These are phyloP conservation scores for Huiozyma sinensis DNA, from an alignment of 805 yeast species.

Conservation along the genomic window DNA sequence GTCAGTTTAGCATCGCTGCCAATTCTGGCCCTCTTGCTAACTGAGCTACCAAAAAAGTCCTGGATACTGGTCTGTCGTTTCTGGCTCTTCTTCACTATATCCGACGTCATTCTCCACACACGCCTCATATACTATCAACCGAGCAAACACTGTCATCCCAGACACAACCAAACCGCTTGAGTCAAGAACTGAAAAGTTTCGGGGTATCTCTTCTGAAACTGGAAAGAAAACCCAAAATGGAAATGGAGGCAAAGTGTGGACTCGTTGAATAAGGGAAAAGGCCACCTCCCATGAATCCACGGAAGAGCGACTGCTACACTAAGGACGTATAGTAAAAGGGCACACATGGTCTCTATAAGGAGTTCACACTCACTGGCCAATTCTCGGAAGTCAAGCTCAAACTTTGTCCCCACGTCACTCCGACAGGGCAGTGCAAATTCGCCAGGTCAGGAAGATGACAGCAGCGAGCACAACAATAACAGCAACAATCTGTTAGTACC, in stretches of 20 bases:
- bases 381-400: not conserved
- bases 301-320: not conserved
- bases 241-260: slow-evolving; percentile 1
- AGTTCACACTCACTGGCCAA: too few relatives aligned
- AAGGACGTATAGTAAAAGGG: too few relatives aligned
- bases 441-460: not conserved
- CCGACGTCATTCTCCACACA: not conserved
- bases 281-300: not conserved
- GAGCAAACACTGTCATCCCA: too few relatives aligned
- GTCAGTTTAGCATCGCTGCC: too few relatives aligned
- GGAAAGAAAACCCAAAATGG: not conserved
- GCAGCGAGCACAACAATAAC: not conserved
- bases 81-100: not conserved
- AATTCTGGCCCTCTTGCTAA: too few relatives aligned
- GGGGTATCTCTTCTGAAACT: not conserved
- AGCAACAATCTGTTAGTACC: not conserved
- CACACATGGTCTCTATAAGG: too few relatives aligned
- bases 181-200: not conserved
- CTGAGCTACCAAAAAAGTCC: not conserved
- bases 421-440: not conserved
- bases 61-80: not conserved
- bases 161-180: not conserved
- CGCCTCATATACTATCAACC: too few relatives aligned
- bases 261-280: not conserved
- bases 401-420: not conserved